Percentiles rank a stretch among this genome's conserved stretches.
Conservation (phyloP, 2,329 filamentous ascomycete genomes). For the Sporothrix pallida region DNA sequence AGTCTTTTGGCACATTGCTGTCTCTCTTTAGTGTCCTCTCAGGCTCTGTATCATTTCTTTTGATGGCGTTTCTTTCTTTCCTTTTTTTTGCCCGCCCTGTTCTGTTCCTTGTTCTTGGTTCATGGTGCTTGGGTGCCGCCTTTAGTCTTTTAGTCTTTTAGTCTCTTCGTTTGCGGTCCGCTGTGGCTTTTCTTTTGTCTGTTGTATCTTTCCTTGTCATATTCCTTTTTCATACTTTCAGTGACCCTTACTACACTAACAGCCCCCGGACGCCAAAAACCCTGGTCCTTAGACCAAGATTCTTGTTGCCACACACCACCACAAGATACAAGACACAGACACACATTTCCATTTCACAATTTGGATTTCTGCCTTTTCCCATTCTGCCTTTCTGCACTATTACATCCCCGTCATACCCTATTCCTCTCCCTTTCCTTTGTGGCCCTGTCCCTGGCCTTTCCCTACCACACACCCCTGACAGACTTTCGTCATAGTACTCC, state of each 20-base stretch:
- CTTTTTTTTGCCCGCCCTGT: background rate
- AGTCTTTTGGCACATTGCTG: conserved; percentile 6
- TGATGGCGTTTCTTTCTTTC: background rate
- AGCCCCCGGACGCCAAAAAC: conserved; percentile 11
- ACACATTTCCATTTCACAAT: background rate
- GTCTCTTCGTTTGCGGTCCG: background rate
- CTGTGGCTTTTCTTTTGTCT: background rate
- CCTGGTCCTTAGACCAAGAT: conserved; percentile 18
- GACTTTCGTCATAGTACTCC: conserved; percentile 9
- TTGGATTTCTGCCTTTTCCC: background rate
- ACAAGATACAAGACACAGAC: background rate
- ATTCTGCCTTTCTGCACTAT: background rate
- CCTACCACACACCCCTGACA: background rate
- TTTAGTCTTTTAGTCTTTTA: background rate
- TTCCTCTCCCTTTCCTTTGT: background rate
- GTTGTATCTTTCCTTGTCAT: background rate
- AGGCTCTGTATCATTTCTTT: background rate
- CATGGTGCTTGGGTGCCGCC: background rate
- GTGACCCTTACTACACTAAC: background rate
- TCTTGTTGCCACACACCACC: conserved; percentile 29
- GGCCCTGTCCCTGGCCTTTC: background rate
- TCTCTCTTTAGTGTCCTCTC: background rate
- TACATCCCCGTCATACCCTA: no score
- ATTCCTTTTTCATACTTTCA: background rate
- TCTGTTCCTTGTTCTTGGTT: no score